Evolutionary conservation across 768 basidiomycete species (phyloP).

Genomic region (Thelephora aurantiotincta): DNA sequence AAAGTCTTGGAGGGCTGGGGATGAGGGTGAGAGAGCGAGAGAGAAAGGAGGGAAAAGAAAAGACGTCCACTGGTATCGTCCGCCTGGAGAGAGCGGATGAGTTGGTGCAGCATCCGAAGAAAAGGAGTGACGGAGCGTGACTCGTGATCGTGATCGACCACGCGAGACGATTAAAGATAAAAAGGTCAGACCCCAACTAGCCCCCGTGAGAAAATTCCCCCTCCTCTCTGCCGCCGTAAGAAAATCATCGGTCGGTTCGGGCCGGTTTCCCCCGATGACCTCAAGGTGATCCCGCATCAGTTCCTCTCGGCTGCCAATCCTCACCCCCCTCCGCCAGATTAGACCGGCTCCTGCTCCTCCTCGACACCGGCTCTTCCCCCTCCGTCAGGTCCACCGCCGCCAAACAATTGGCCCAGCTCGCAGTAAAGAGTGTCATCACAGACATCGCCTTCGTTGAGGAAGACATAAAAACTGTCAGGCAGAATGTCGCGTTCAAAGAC

Average conservation of each 20-base stretch:
- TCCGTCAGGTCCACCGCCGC: conserved; percentile 92
- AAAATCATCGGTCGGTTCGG: conserved; percentile 30
- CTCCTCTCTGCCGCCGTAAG: background rate
- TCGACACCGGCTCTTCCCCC: conserved; percentile 87
- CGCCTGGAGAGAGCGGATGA: background rate
- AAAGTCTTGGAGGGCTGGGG: background rate
- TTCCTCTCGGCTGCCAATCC: conserved; percentile 5
- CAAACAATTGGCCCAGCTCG: conserved; percentile 88
- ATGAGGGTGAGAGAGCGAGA: conserved; percentile 12
- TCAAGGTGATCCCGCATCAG: conserved; percentile 37
- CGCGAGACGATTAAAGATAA: conserved; percentile 10
- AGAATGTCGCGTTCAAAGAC: conserved; percentile 45
- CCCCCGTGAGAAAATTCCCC: background rate
- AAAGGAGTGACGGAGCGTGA: too few species aligned
- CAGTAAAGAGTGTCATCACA: conserved; percentile 70
- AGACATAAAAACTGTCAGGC: conserved; percentile 51
- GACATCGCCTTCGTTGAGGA: conserved; percentile 68
- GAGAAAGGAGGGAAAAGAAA: conserved; percentile 14
- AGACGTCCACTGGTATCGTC: background rate
- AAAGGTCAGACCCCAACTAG: background rate
- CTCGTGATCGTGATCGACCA: background rate
- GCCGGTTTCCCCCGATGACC: conserved; percentile 49
- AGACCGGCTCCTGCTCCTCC: conserved; percentile 90
- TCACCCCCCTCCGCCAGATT: conserved; percentile 35
- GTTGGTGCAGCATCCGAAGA: too few species aligned